phyloP scores from a whole-genome alignment of 805 yeast species.

The Nakazawaea anatomiae region DNA sequence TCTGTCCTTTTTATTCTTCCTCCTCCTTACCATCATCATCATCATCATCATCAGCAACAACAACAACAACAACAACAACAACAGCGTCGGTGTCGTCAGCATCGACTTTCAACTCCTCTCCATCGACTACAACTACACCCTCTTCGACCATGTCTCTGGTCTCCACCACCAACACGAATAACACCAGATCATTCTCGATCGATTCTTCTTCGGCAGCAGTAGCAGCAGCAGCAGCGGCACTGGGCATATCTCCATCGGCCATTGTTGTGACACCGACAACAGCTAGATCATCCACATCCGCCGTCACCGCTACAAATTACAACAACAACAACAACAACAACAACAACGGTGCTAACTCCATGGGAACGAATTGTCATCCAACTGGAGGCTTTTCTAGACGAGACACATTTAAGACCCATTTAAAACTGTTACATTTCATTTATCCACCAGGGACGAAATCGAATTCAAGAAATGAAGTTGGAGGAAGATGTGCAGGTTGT shows the following conservation, averaged over 20 bases:
- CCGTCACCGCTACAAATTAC: too few species aligned
- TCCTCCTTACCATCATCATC: neutral
- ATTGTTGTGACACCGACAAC: too few species aligned
- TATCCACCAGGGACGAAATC: conserved; percentile 52
- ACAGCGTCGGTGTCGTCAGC: neutral
- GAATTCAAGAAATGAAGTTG: conserved; percentile 32
- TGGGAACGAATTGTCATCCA: conserved; percentile 42
- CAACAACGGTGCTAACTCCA: neutral
- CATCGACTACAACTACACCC: neutral
- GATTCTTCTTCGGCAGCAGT: too few species aligned
- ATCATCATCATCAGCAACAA: neutral
- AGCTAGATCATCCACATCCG: too few species aligned
- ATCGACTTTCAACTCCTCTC: conserved; percentile 6
- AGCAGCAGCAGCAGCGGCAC: too few species aligned
- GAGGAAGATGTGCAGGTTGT: conserved; percentile 52
- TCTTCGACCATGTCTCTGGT: conserved; percentile 11
- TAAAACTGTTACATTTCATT: conserved; percentile 49
- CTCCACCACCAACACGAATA: neutral
- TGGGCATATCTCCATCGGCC: too few species aligned
- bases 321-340: neutral
- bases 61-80: neutral
- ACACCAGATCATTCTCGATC: too few species aligned
- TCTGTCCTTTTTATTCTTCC: conserved; percentile 40
- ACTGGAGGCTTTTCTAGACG: conserved; percentile 55
- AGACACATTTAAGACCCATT: conserved; percentile 54